Evolutionary conservation across 371 early-diverging fungal species (phyloP).

Genomic region (Mucor ambiguus): DNA sequence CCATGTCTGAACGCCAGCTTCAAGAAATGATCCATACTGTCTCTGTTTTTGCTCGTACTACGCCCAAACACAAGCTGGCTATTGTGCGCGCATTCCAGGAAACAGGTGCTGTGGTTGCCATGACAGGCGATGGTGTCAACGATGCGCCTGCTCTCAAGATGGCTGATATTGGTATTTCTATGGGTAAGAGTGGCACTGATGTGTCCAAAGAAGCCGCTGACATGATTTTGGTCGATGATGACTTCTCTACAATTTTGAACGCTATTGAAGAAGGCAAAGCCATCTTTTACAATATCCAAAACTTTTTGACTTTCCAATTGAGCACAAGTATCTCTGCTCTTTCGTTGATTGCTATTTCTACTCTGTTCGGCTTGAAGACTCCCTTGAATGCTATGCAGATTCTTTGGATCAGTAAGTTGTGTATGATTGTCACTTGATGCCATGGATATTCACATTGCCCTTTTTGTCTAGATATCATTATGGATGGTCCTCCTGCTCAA

Average conservation of each 20-base stretch:
- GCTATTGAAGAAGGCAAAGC: slow-evolving; percentile 94
- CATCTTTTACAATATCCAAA: slow-evolving; percentile 92
- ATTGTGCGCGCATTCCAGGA: slow-evolving; percentile 81
- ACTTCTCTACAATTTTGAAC: slow-evolving; percentile 79
- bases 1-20: slow-evolving; percentile 64
- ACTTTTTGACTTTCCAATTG: slow-evolving; percentile 89
- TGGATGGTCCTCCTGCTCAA: slow-evolving; percentile 95
- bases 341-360: slow-evolving; percentile 84
- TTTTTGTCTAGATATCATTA: slow-evolving; percentile 72
- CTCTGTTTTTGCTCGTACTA: slow-evolving; percentile 88
- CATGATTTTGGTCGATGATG: slow-evolving; percentile 91
- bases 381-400: slow-evolving; percentile 98
- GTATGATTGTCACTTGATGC: background rate
- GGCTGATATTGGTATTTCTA: slow-evolving; percentile 91
- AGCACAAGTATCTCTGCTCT: slow-evolving; percentile 86
- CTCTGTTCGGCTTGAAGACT: slow-evolving; percentile 83
- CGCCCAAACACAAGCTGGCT: slow-evolving; percentile 88
- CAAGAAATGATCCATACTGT: slow-evolving; percentile 60
- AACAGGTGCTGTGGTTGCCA: slow-evolving; percentile 78
- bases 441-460: background rate
- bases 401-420: slow-evolving; percentile 90
- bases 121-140: slow-evolving; percentile 98
- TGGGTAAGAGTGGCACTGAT: slow-evolving; percentile 91
- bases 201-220: slow-evolving; percentile 92
- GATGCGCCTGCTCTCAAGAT: slow-evolving; percentile 90